These are phyloP conservation scores for Teratosphaeriaceae sp. DNA, from an alignment of 2,329 filamentous ascomycete species.

Conservation along the genomic window DNA sequence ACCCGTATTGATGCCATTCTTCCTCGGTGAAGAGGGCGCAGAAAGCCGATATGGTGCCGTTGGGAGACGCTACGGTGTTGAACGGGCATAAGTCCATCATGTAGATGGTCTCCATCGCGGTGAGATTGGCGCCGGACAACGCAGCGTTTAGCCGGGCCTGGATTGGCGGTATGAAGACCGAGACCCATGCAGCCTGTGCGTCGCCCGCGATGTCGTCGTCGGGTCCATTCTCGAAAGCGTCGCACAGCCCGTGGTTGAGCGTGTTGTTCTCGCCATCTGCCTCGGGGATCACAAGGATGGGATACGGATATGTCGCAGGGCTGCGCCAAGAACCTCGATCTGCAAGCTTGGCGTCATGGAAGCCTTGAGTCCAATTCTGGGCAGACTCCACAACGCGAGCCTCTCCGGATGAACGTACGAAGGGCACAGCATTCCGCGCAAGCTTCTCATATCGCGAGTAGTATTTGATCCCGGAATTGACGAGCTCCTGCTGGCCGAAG, in stretches of 20 bases:
- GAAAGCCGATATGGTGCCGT: slow-evolving; percentile 57
- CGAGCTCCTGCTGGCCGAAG: slow-evolving; percentile 63
- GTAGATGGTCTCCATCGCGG: slow-evolving; percentile 54
- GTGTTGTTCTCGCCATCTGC: slow-evolving; percentile 67
- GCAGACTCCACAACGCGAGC: slow-evolving; percentile 69
- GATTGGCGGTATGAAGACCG: slow-evolving; percentile 61
- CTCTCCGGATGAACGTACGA: slow-evolving; percentile 65
- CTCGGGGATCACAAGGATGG: slow-evolving; percentile 66
- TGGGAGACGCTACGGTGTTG: slow-evolving; percentile 63
- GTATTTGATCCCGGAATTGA: slow-evolving; percentile 70
- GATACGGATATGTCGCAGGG: slow-evolving; percentile 43
- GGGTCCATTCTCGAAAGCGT: slow-evolving; percentile 58
- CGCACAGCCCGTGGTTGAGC: slow-evolving; percentile 64
- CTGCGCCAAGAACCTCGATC: slow-evolving; percentile 31
- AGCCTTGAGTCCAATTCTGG: slow-evolving; percentile 67
- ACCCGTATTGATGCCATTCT: slow-evolving; percentile 70
- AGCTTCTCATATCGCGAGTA: slow-evolving; percentile 65
- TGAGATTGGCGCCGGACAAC: slow-evolving; percentile 62
- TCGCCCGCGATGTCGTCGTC: slow-evolving; percentile 42
- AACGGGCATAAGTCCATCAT: slow-evolving; percentile 90
- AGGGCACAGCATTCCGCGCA: slow-evolving; percentile 53
- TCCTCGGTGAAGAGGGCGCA: slow-evolving; percentile 71
- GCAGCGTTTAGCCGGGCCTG: slow-evolving; percentile 61
- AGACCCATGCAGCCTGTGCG: slow-evolving; percentile 53
- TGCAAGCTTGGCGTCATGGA: slow-evolving; percentile 50